These are phyloP conservation scores for Apocynum venetum DNA, from an alignment of 257 asterid species.

Conservation along the genomic window DNA sequence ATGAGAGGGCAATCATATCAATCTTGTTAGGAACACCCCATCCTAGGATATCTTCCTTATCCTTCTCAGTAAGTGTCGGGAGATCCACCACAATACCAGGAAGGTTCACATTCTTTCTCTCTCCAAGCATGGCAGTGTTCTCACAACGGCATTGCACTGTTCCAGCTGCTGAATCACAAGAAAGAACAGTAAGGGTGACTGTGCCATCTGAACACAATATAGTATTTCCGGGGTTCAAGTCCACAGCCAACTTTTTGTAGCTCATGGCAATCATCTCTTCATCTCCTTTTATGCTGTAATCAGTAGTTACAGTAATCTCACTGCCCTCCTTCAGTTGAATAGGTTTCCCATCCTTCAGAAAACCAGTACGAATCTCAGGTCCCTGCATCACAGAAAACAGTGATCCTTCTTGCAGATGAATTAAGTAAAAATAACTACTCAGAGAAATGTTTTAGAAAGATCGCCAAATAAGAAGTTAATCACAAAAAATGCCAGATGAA, in stretches of 20 bases:
- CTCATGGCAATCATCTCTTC: constrained; percentile 63
- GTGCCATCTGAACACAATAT: constrained; percentile 86
- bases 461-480: not conserved
- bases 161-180: constrained; percentile 61
- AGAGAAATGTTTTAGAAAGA: not conserved
- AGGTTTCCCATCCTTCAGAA: constrained; percentile 64
- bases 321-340: constrained; percentile 71
- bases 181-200: constrained; percentile 59
- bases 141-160: constrained; percentile 72
- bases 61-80: constrained; percentile 84
- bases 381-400: constrained; percentile 38
- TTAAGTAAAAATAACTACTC: not conserved
- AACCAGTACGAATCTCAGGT: constrained; percentile 88
- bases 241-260: constrained; percentile 62
- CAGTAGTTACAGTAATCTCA: constrained; percentile 65
- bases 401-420: constrained; percentile 7
- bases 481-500: not conserved
- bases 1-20: constrained; percentile 87
- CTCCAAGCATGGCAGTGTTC: constrained; percentile 75
- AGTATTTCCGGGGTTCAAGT: constrained; percentile 66
- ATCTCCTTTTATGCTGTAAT: constrained; percentile 74
- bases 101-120: constrained; percentile 77
- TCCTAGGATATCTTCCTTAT: constrained; percentile 69
- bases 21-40: constrained; percentile 90
- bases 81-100: constrained; percentile 90